A percentile compares a stretch with the other conserved stretches of the same genome.
Evolutionary conservation across 192 early-diverging fungal genomes (phyloP).

Genomic region (Linderina pennispora): DNA sequence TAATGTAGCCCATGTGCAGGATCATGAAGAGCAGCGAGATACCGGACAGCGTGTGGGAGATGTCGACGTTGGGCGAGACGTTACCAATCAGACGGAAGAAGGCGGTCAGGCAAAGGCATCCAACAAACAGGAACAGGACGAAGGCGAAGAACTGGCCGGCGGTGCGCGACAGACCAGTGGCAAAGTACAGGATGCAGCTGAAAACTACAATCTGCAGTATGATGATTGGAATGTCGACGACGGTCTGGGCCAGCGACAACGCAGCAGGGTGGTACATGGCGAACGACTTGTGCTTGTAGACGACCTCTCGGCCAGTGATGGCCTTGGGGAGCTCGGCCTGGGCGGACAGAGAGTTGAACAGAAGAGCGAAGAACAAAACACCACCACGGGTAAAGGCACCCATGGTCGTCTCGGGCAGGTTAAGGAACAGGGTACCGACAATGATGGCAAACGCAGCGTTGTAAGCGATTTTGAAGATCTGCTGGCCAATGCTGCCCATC

Average conservation of each 20-base stretch:
- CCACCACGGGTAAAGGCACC: conserved; percentile 80
- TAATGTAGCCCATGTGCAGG: conserved; percentile 48
- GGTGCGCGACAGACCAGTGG: conserved; percentile 51
- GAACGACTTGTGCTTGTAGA: conserved; percentile 74
- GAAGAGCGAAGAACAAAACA: conserved; percentile 65
- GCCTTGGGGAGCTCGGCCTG: conserved; percentile 64
- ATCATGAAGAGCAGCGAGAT: conserved; percentile 37
- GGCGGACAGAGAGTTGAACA: conserved; percentile 65
- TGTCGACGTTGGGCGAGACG: conserved; percentile 35
- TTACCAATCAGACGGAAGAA: conserved; percentile 53
- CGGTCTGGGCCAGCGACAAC: conserved; percentile 53
- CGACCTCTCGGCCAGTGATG: conserved; percentile 63
- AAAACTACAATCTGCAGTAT: conserved; percentile 52
- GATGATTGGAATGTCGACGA: conserved; percentile 53
- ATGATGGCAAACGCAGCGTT: conserved; percentile 60
- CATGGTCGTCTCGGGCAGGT: conserved; percentile 46
- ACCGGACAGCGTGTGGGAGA: conserved; percentile 42
- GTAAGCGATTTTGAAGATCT: conserved; percentile 56
- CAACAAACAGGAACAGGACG: conserved; percentile 52
- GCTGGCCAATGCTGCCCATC: conserved; percentile 44
- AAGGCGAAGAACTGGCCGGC: conserved; percentile 65
- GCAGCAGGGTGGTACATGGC: conserved; percentile 65
- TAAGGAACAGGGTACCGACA: conserved; percentile 65
- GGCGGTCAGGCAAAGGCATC: conserved; percentile 53
- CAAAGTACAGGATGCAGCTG: conserved; percentile 58